Evolutionary conservation across 306 rosid species (phyloP).

Genomic region (Dalbergia oliveri): DNA sequence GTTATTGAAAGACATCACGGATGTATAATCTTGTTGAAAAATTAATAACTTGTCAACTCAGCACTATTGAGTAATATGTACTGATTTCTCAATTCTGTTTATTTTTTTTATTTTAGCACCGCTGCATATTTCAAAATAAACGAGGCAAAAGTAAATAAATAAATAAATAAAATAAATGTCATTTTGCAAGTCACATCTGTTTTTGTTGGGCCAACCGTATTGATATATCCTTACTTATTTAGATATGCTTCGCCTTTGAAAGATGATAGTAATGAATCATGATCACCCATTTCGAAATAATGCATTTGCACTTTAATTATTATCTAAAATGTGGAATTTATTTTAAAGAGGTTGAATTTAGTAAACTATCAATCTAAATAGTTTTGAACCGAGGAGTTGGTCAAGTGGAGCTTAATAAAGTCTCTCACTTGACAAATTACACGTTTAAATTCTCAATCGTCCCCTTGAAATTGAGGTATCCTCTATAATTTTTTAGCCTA

Average conservation of each 20-base stretch:
- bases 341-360: background rate
- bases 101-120: background rate
- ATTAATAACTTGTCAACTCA: background rate
- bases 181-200: constrained; percentile 12
- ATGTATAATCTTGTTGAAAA: background rate
- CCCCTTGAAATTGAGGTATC: too few relatives aligned
- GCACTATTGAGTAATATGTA: background rate
- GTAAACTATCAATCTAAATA: too few relatives aligned
- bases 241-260: constrained; percentile 4
- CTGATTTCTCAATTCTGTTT: background rate
- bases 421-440: too few relatives aligned
- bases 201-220: constrained; percentile 27
- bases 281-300: background rate
- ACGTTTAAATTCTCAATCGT: too few relatives aligned
- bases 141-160: too few relatives aligned
- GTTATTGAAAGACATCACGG: background rate
- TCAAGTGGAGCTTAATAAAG: too few relatives aligned
- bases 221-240: background rate
- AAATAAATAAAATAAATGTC: background rate
- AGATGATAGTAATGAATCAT: background rate
- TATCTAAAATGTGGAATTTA: background rate
- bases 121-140: too few relatives aligned
- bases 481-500: too few relatives aligned
- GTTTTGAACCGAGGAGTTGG: too few relatives aligned
- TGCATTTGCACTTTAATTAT: background rate